Base-by-base conservation (phyloP, 306 rosid species). In the Heteromeles arbutifolia region DNA sequence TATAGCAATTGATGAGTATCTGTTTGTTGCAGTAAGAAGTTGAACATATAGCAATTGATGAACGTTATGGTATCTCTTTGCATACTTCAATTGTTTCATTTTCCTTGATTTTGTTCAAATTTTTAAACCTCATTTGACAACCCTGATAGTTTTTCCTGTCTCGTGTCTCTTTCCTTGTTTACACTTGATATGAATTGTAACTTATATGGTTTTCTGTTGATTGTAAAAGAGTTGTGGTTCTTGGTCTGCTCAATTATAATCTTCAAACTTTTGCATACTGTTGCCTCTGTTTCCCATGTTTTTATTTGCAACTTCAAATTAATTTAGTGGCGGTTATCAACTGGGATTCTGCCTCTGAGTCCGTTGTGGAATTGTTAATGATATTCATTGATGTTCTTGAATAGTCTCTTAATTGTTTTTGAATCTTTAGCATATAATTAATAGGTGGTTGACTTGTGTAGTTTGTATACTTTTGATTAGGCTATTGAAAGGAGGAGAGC, bases 401-500 rank as follows among this genome's bases (percentile, higher is more conserved):
- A 17, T 10, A 17, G 9, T 4, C 11, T 18, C 24, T 53, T 53
- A 11, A 2, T 43, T 43, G 15, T 43, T 43, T 39, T 15, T 48
- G 54, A 48, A 48, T 48, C 21, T 56, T 56, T 22, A n/a, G 4
- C 13, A 56, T 56, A 56, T 8, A 56, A 21, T 10, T 56, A 6
- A n/a, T 56, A n/a, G 10, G 28, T 56, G 62, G 26, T 56, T 56
- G 12, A 10, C 62, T 1, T 13, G 66, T 56, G 6, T 8, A 56
- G n/a, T 56, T 56, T n/a, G 62, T n/a, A 17, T 57, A 19, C 18
- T 62, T 19, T 17, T 22, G 3, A 29, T 74, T 52, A 95, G 99
- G 97, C 97, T 15, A 84, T 89, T 14, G 97, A 90, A 80, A 90
- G 96, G 76, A 92, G 91, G 63, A 89, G 96, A 77, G 84, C 84